These are phyloP conservation scores for Colletotrichum lindemuthianum DNA, from an alignment of 2,329 filamentous ascomycete species.

Conservation along the genomic window DNA sequence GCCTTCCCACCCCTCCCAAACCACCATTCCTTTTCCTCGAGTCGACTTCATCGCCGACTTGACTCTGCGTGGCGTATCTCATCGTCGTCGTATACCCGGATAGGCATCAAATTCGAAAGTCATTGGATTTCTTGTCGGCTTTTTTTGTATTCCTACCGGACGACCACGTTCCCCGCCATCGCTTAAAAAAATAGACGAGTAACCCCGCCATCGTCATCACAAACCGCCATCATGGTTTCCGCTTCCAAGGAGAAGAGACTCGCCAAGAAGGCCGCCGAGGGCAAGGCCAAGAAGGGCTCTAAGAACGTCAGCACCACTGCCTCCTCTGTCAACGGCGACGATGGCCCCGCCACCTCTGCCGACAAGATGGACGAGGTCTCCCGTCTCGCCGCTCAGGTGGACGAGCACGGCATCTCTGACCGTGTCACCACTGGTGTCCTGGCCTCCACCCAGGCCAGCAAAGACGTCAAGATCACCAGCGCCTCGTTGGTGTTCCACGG, in stretches of 20 bases:
- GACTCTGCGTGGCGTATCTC: conserved; percentile 28
- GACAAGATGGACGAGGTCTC: conserved; percentile 84
- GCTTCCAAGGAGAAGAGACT: conserved; percentile 78
- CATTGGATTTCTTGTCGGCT: conserved; percentile 1
- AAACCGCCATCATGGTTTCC: conserved; percentile 64
- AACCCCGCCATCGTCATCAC: conserved; percentile 33
- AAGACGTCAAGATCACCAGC: conserved; percentile 97
- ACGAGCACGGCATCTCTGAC: conserved; percentile 95
- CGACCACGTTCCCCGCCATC: conserved; percentile 35
- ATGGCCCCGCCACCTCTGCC: conserved; percentile 75
- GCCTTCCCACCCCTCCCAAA: conserved; percentile 1
- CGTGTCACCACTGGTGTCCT: conserved; percentile 98
- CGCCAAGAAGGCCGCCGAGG: conserved; percentile 76
- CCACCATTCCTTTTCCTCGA: not conserved
- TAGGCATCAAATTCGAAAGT: conserved; percentile 1
- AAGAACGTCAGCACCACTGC: conserved; percentile 62
- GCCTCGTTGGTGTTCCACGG: conserved; percentile 97
- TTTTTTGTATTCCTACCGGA: conserved; percentile 16
- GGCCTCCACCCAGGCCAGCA: conserved; percentile 82
- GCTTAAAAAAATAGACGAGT: conserved; percentile 28
- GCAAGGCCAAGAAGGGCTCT: conserved; percentile 76
- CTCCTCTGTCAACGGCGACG: conserved; percentile 77
- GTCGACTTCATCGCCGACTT: conserved; percentile 35
- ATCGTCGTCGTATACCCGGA: conserved; percentile 16
- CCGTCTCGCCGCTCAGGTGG: conserved; percentile 91